Base-by-base conservation (phyloP, 1,284 basidiomycete species). In the Tilletia indica region DNA sequence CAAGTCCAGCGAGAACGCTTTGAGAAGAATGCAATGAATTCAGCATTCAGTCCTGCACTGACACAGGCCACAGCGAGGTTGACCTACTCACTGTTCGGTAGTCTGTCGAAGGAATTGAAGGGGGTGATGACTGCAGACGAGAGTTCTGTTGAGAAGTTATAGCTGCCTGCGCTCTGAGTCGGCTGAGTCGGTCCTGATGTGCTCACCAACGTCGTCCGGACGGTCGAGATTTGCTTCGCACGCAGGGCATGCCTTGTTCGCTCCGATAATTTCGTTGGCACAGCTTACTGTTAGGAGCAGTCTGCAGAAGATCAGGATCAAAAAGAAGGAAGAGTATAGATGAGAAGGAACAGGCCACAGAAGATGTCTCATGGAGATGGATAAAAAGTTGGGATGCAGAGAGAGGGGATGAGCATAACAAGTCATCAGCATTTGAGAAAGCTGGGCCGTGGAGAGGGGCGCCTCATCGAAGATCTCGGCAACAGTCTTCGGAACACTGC, bases 1-100 rank as follows among this genome's bases (percentile, higher is more conserved):
- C 56, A 25, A 78, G 54, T 3, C 77, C 77, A 51, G 77, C 75
- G 39, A 78, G 72, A 36, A 77, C 74, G 5, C 75, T 70, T 69
- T 73, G 68, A 21, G n/a, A 16, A 16, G 19, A 58, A 31, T 31
- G 25, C 2, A 31, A n/a, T n/a, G 19, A n/a, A 31, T 31, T 31
- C 25, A 31, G 25, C 25, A 31, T 31, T 31, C 25, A 31, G 0
- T 2, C 25, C 25, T 31, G 0, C 25, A 31, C 25, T 31, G 25
- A n/a, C n/a, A n/a, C n/a, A n/a, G n/a, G n/a, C 2, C 36, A 5
- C 3, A 14, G 8, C 16, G 48, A 16, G 8, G 9, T 0, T 2
- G 39, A 9, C 19, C 2, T 1, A 54, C 71, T 51, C 56, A 72
- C 74, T 12, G 71, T 72, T 8, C 71, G 64, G 68, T 75, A 78